Base-by-base conservation (phyloP, 2,329 filamentous ascomycete genomes). In the Bertia moriformis region DNA sequence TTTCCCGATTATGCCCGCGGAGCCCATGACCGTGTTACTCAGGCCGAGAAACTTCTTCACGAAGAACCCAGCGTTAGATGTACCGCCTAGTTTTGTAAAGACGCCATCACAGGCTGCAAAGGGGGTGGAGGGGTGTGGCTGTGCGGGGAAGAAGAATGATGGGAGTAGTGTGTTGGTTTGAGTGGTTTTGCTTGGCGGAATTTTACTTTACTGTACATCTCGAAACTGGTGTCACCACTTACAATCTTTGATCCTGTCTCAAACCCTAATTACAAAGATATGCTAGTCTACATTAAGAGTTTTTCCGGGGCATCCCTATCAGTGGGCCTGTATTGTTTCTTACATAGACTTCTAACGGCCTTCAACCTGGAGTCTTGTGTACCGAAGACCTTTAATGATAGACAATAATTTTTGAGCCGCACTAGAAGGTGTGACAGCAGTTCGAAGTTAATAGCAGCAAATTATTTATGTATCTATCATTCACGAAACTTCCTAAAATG, bases 21-120 rank as follows among this genome's bases (percentile, higher is more conserved):
- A 72, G 56, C 73, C 73, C 0, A 77, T 80, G 69, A 74, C 68
- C 3, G 53, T 80, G 45, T 56, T 80, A 15, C 57, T 81, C 3
- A 55, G 76, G 19, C 77, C 76, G 2, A 57, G 76, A 35, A 70
- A 81, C 51, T 81, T 81, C 62, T 82, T 81, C 53, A 65, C 67
- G 4, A 59, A 68, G 38, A 82, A 79, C 32, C 32, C 32, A 7
- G 32, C 15, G 10, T 17, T 35, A 7, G 32, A 35, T 35, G 32
- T 35, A 13, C 32, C 32, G 7, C 32, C 32, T 17, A 35, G 32
- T 15, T 35, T 14, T 18, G 32, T 15, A 7, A 10, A 15, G 10
- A 35, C 32, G 12, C 32, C 32, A 14, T 12, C 10, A 7, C 32
- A 35, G 32, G 15, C 17, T 7, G 32, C 32, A 7, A 15, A 7